Evolutionary conservation across 257 asterid species (phyloP).

Genomic region (Fraxinus americana): DNA sequence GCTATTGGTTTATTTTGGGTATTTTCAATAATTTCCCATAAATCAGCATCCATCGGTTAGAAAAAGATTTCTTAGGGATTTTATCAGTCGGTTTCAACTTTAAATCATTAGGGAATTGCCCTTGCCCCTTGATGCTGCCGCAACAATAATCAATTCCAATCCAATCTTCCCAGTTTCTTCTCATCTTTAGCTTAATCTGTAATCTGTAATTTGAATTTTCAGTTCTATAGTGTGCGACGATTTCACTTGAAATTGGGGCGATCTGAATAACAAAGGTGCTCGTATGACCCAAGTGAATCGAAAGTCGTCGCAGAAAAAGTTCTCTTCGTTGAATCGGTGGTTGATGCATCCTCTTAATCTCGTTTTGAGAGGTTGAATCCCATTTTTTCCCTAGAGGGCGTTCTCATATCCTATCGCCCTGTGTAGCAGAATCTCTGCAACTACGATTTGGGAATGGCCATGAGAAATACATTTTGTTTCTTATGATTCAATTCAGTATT

Average conservation of each 20-base stretch:
- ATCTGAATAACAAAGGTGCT: conserved; percentile 5
- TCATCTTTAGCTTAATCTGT: not conserved
- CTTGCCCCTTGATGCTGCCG: too few relatives aligned
- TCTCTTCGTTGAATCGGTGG: conserved; percentile 18
- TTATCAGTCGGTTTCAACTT: too few relatives aligned
- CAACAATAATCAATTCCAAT: too few relatives aligned
- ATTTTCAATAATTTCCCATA: too few relatives aligned
- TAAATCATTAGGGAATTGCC: too few relatives aligned
- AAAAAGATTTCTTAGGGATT: too few relatives aligned
- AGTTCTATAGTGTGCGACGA: not conserved
- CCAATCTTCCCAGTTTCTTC: not conserved
- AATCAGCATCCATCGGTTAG: too few relatives aligned
- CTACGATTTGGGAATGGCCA: conserved; percentile 28
- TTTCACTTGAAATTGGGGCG: conserved; percentile 9
- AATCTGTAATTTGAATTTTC: not conserved
- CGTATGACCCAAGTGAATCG: conserved; percentile 16
- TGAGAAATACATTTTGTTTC: conserved; percentile 18
- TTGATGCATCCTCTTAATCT: not conserved
- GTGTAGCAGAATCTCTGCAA: conserved; percentile 25
- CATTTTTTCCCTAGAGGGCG: conserved; percentile 4
- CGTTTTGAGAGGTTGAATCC: not conserved
- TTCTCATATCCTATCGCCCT: conserved; percentile 32
- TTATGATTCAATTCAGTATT: not conserved
- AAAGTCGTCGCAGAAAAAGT: conserved; percentile 6
- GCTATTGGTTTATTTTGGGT: too few relatives aligned